These are phyloP conservation scores for Cryptococcus sp. DNA, from an alignment of 1,284 basidiomycete genomes.

Conservation along the genomic window DNA sequence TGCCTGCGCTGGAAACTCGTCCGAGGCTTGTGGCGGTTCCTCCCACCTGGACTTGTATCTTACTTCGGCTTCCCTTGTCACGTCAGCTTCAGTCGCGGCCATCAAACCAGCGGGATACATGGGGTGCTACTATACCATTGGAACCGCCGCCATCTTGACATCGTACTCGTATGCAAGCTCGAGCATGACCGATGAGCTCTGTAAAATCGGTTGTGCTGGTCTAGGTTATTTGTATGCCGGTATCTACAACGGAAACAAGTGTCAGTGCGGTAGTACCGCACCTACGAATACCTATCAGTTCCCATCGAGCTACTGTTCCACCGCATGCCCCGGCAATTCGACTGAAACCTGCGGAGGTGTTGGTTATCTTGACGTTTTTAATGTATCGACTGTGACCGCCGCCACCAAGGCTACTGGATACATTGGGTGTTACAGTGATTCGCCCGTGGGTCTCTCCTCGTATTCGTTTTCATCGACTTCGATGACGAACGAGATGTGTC, in stretches of 20 bases:
- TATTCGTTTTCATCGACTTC: background rate
- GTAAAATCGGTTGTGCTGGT: background rate
- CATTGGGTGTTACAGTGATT: background rate
- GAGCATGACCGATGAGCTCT: constrained; percentile 17
- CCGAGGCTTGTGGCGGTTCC: background rate
- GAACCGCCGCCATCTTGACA: background rate
- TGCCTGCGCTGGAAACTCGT: background rate
- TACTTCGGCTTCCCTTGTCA: background rate
- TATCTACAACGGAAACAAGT: background rate
- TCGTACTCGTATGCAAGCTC: background rate
- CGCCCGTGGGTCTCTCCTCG: background rate
- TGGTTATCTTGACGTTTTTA: constrained; percentile 3
- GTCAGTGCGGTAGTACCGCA: background rate
- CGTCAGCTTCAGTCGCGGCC: background rate
- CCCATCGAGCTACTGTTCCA: constrained; percentile 14
- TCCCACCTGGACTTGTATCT: background rate
- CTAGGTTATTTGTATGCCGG: background rate
- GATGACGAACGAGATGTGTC: background rate
- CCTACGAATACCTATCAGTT: background rate
- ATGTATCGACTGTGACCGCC: constrained; percentile 1
- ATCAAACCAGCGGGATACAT: background rate
- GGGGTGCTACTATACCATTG: background rate
- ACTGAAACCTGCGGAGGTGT: constrained; percentile 23
- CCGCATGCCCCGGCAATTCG: constrained; percentile 21
- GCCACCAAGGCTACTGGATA: background rate